Percentiles rank a stretch among this genome's conserved stretches.
Conservation (phyloP, 208 protist genomes). For the Trypanosoma congolense region DNA sequence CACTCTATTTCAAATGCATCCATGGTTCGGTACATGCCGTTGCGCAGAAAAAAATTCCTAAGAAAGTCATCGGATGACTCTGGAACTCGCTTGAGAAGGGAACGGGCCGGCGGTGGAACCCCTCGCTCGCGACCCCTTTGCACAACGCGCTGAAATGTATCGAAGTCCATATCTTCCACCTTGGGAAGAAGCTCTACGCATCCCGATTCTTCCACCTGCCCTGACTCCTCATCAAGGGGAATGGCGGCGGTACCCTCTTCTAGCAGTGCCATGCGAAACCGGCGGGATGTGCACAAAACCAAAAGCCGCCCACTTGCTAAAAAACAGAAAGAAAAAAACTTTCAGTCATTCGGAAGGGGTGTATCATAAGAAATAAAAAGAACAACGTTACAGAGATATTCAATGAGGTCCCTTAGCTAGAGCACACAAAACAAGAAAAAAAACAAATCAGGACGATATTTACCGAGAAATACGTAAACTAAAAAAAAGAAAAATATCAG, state of each 20-base stretch:
- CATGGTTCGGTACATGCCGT: slow-evolving; percentile 75
- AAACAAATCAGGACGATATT: no score
- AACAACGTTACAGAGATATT: background rate
- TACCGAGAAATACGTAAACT: no score
- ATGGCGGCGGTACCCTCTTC: background rate
- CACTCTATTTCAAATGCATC: slow-evolving; percentile 87
- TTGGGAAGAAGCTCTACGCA: slow-evolving; percentile 16
- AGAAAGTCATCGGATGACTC: slow-evolving; percentile 92
- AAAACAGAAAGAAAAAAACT: no score
- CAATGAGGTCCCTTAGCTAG: no score
- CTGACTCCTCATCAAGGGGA: background rate
- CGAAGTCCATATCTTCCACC: slow-evolving; percentile 53
- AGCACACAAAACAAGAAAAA: no score
- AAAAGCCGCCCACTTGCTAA: background rate
- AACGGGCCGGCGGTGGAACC: slow-evolving; percentile 65
- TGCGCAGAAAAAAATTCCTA: slow-evolving; percentile 86
- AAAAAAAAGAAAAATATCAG: background rate
- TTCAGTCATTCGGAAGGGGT: background rate
- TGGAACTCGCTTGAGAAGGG: slow-evolving; percentile 82
- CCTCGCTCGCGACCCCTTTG: slow-evolving; percentile 43
- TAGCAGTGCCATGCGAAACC: background rate
- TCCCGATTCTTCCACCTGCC: background rate
- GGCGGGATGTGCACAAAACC: background rate
- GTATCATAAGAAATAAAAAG: background rate
- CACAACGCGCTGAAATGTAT: slow-evolving; percentile 45